Base-by-base conservation (phyloP, 1,139 yeast genomes). In the Blastobotrys malaysiensis region DNA sequence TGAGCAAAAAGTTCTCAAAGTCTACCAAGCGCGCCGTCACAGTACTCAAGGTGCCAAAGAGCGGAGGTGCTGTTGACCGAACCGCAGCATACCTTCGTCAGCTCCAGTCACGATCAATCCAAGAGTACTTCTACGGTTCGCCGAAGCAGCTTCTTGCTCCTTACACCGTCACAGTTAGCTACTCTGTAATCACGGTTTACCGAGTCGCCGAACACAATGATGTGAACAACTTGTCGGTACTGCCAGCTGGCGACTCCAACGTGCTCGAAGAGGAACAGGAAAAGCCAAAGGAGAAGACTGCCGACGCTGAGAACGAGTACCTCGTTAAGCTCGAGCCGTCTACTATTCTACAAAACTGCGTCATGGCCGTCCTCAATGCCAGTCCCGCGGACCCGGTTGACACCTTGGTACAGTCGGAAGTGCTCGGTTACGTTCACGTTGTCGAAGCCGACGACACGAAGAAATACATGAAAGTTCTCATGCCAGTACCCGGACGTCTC, bases 51-150 rank as follows among this genome's bases (percentile, higher is more conserved):
- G 77, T 88, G 2, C 79, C 83, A 43, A 83, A 81, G 61, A 83
- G 89, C 51, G 88, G 86, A 43, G 96, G 96, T 1, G 77, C 80
- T 52, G 88, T 88, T 6, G 90, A 87, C 49, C 76, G 82, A 26
- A 95, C 87, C 59, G 95, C 86, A 51, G 73, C 81, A 16, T 88
- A 75, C 65, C 75, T 78, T 50, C 77, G 98, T 64, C 81, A 84
- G 49, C 58, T 78, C 24, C 98, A 93, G 68, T 88, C 90, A 63
- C 79, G 81, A 51, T 76, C 86, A 4, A 88, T 93, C 53, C 83
- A 83, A 65, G 95, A 90, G 65, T 95, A 93, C 68, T 95, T 95
- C 65, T 89, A 95, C 65, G 99, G 99, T 1, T 80, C 81, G 14
- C 73, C 75, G 46, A 77, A 77, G 52, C 80, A 82, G 7, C 82